Conservation (phyloP, 331 rosid species). For the Malus hybrid region DNA sequence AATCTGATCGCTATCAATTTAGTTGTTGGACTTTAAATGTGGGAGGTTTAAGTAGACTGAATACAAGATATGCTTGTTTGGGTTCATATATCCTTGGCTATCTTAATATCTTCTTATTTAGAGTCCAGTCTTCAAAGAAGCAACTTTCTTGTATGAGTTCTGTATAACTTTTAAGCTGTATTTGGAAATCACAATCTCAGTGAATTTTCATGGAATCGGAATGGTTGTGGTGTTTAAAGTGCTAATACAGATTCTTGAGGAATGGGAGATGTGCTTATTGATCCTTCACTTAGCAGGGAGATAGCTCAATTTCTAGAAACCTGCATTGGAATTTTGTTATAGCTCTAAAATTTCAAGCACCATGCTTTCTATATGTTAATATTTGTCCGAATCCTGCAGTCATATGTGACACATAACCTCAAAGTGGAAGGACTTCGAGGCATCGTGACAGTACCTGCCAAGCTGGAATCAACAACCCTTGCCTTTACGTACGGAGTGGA, state of each 20-base stretch:
- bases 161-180: neutral
- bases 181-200: neutral
- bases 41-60: neutral
- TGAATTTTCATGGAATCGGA: neutral
- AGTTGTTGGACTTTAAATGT: neutral
- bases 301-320: too few relatives aligned
- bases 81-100: neutral
- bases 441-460: slow-evolving; percentile 76
- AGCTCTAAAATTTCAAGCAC: neutral
- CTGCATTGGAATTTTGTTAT: neutral
- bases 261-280: too few relatives aligned
- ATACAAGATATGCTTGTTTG: neutral
- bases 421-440: slow-evolving; percentile 89
- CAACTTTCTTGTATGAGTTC: neutral
- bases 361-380: neutral
- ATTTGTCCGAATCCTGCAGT: slow-evolving; percentile 35
- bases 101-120: neutral
- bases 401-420: slow-evolving; percentile 77
- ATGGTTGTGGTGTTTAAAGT: neutral
- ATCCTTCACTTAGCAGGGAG: too few relatives aligned
- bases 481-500: slow-evolving; percentile 94
- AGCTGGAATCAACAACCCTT: slow-evolving; percentile 87
- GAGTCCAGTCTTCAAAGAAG: neutral
- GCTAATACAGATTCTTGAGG: too few relatives aligned
- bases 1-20: neutral